A percentile compares a stretch with the other conserved stretches of the same genome.
phyloP scores from a whole-genome alignment of 2,329 filamentous ascomycete genomes.

The Phialophora tarda region DNA sequence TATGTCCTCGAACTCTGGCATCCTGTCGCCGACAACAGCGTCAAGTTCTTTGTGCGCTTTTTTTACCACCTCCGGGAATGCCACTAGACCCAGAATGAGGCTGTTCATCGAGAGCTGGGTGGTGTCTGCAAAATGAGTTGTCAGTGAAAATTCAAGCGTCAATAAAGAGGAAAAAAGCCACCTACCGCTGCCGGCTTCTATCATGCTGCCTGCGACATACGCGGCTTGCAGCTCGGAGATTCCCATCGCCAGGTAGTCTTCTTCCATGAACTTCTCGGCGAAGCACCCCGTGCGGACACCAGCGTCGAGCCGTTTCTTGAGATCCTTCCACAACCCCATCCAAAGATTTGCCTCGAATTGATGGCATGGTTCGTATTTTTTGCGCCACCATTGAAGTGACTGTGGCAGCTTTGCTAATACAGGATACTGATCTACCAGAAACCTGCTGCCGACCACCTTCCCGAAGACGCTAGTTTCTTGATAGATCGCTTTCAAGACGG shows the following conservation, averaged over 20 bases:
- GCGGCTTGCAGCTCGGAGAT: conserved; percentile 46
- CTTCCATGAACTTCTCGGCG: conserved; percentile 26
- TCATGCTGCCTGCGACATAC: conserved; percentile 43
- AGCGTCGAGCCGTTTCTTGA: not conserved
- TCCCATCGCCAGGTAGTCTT: conserved; percentile 41
- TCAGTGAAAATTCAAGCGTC: conserved; percentile 36
- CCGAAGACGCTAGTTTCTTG: conserved; percentile 9
- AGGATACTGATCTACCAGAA: conserved; percentile 31
- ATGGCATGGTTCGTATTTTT: conserved; percentile 15
- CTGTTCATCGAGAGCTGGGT: conserved; percentile 38
- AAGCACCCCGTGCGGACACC: conserved; percentile 17
- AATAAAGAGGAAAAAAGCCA: conserved; percentile 32
- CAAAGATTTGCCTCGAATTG: conserved; percentile 5
- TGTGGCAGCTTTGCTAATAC: conserved; percentile 27
- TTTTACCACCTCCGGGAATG: conserved; percentile 1
- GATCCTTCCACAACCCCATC: conserved; percentile 10
- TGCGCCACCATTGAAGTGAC: conserved; percentile 26
- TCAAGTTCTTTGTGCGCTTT: conserved; percentile 10
- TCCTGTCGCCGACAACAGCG: conserved; percentile 27
- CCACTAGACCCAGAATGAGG: conserved; percentile 10
- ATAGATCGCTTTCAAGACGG: conserved; percentile 18
- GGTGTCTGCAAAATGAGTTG: conserved; percentile 40
- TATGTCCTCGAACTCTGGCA: conserved; percentile 43
- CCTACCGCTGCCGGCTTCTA: conserved; percentile 25
- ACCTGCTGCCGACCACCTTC: conserved; percentile 8